Base-by-base conservation (phyloP, 2,329 filamentous ascomycete genomes). In the Thielaviopsis musarum region DNA sequence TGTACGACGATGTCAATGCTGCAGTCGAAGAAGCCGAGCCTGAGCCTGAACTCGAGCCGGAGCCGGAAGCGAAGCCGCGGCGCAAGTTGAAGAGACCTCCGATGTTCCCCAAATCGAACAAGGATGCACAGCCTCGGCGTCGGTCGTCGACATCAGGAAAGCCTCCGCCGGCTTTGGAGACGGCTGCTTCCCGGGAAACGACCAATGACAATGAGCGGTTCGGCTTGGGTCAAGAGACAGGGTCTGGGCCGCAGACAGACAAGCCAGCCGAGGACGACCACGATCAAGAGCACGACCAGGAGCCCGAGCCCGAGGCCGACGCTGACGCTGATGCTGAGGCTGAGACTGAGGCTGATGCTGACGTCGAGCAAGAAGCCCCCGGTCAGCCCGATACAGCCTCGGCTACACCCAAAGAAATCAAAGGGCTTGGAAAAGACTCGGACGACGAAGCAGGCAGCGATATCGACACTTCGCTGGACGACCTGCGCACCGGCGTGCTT, bases 1-100 rank as follows among this genome's bases (percentile, higher is more conserved):
- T 98, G 9, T 98, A 97, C 69, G 87, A 88, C 65, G 89, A 95
- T 69, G 88, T 95, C 4, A 85, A 91, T 60, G 90, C 96, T 70
- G 93, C 94, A 21, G 91, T 96, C 12, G 86, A 90, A 65, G 90
- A 95, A 67, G 80, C 81, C 56, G 82, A 82, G 15, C 79, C 81
- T 17, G 57, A 58, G 21, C 22, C 26, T 17, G 59, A 59, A 24
- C 56, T 54, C 19, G 57, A 60, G 26, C 38, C 55, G 1, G 62
- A 61, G 21, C 57, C 60, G 1, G 55, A 60, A 7, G 17, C 28
- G 19, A 56, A 58, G 54, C 51, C 41, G 13, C 53, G 60, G 13
- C 51, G 54, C 22, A 58, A 57, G 19, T 26, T 55, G 15, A 61
- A 61, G 24, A 52, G 60, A 22, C 57, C 57, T 30, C 57, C 60